phyloP scores from a whole-genome alignment of 495 filamentous ascomycete species.

The Penicillium atrosanguineum region DNA sequence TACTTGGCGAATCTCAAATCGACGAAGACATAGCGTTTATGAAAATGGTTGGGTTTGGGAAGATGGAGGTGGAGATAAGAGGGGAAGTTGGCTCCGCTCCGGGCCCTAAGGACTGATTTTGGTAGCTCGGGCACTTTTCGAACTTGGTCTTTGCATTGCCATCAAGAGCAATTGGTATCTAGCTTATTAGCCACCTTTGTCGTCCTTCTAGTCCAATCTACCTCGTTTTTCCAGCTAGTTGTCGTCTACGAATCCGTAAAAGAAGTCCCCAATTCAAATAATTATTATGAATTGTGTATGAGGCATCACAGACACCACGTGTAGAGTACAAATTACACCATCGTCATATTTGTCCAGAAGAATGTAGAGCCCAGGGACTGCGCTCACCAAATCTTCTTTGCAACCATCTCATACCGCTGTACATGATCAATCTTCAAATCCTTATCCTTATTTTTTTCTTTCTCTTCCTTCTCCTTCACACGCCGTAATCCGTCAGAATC shows the following conservation, averaged over 20 bases:
- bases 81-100: neutral
- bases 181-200: no score
- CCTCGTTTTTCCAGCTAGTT: no score
- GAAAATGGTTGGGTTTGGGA: neutral
- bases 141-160: neutral
- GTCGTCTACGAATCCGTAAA: no score
- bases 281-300: no score
- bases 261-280: no score
- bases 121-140: neutral
- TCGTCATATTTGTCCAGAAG: neutral
- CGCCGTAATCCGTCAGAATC: conserved; percentile 68
- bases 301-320: no score
- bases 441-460: conserved; percentile 54
- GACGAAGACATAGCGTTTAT: conserved; percentile 12
- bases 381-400: conserved; percentile 84
- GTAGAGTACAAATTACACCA: neutral
- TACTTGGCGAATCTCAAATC: neutral
- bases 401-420: conserved; percentile 85
- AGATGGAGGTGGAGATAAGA: neutral
- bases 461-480: conserved; percentile 68
- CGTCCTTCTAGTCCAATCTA: no score
- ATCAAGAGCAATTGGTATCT: neutral
- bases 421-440: conserved; percentile 63
- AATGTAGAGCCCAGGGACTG: neutral
- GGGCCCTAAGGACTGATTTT: no score